Evolutionary conservation across 1,139 yeast genomes (phyloP).

Genomic region (Casaregolazyma lundiana): DNA sequence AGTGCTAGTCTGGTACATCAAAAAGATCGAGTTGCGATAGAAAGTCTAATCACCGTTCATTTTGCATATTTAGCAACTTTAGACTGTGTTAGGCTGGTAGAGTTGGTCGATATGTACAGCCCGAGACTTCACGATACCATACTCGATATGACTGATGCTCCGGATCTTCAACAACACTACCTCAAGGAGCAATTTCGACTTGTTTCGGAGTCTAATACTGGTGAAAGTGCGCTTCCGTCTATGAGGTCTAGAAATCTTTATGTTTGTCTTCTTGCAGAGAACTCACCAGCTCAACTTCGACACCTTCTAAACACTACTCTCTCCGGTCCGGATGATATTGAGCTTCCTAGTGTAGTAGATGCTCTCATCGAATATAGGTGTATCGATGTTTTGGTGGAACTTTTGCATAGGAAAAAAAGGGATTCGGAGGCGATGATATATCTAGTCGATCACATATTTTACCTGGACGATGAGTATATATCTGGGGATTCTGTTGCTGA

Average conservation of each 20-base stretch:
- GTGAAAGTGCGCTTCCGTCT: constrained; percentile 21
- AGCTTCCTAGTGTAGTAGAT: constrained; percentile 31
- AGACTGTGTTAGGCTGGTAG: constrained; percentile 21
- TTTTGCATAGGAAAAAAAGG: constrained; percentile 27
- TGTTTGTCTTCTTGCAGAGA: constrained; percentile 25
- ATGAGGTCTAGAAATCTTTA: constrained; percentile 25
- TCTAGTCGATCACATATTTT: constrained; percentile 26
- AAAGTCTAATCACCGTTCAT: constrained; percentile 18
- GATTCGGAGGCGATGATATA: constrained; percentile 34
- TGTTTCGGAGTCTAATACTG: constrained; percentile 12
- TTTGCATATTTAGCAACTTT: constrained; percentile 20
- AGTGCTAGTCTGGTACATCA: constrained; percentile 12
- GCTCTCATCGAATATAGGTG: constrained; percentile 26
- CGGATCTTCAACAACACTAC: constrained; percentile 23
- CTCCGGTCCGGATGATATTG: constrained; percentile 27
- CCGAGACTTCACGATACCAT: constrained; percentile 26
- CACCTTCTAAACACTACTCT: constrained; percentile 21
- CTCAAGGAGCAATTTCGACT: constrained; percentile 22
- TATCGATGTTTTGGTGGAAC: constrained; percentile 29
- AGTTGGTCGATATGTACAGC: constrained; percentile 20
- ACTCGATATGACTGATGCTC: constrained; percentile 17
- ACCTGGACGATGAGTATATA: constrained; percentile 19
- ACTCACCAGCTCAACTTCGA: constrained; percentile 20
- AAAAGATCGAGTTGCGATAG: constrained; percentile 22
- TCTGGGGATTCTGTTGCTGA: constrained; percentile 1